Evolutionary conservation across 1,284 basidiomycete species (phyloP).

Genomic region (Pascua sp.): DNA sequence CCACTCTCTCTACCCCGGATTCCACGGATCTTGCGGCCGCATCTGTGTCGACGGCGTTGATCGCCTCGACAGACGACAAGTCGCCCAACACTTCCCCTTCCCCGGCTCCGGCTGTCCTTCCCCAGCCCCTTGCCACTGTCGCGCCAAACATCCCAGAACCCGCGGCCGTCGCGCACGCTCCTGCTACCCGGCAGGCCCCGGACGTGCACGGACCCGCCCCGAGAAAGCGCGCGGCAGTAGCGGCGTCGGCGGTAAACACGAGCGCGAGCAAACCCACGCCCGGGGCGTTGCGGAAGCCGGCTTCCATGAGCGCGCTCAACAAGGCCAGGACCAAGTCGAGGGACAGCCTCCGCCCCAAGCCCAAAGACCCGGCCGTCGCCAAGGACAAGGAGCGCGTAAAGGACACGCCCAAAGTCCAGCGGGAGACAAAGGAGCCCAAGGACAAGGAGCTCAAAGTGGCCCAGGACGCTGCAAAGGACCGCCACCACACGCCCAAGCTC

Average conservation of each 20-base stretch:
- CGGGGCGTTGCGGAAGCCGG: too few species aligned
- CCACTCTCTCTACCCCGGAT: background rate
- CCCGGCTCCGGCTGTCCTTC: background rate
- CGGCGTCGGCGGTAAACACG: background rate
- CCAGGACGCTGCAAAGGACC: background rate
- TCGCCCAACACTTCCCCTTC: background rate
- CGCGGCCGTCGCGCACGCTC: too few species aligned
- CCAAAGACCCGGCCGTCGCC: background rate
- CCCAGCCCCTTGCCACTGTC: too few species aligned
- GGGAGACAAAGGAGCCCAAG: background rate
- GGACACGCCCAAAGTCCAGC: background rate
- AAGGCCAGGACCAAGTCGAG: too few species aligned
- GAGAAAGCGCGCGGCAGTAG: too few species aligned
- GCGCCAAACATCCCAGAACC: too few species aligned
- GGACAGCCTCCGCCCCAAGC: background rate
- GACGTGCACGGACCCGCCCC: too few species aligned
- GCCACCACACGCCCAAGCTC: conserved; percentile 3
- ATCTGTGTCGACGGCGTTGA: too few species aligned
- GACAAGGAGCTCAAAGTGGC: background rate
- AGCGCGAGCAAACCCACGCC: background rate
- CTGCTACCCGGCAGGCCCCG: too few species aligned
- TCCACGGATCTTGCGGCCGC: too few species aligned
- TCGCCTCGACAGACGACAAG: background rate
- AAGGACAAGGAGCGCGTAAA: background rate
- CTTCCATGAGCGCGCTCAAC: too few species aligned